Base-by-base conservation (phyloP, 2,329 filamentous ascomycete genomes). In the Fusarium sp. region DNA sequence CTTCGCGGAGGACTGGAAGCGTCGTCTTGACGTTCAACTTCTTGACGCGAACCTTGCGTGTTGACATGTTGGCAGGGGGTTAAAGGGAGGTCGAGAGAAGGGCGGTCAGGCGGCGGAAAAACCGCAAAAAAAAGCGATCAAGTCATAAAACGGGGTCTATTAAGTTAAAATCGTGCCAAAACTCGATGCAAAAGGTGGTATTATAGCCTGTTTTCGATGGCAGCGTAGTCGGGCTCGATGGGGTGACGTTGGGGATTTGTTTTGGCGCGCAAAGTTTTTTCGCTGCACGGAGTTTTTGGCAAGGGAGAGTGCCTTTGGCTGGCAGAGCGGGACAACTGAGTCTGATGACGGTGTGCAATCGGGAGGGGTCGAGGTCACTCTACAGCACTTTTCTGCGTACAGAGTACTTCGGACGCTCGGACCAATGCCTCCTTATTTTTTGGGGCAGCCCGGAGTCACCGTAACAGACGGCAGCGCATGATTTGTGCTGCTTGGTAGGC, bases 1-100 rank as follows among this genome's bases (percentile, higher is more conserved):
- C 88, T 84, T 98, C 95, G 81, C 92, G 90, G 78, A 98, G 88
- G 76, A 99, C 91, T 66, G 91, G 91, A 79, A 98, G 90, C 76
- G 90, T 90, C 80, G 94, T 94, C 86, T 97, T 97, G 78, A 92
- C 90, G 83, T 92, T 96, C 82, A 98, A 89, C 87, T 98, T 98
- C 85, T 94, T 92, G 87, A 93, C 91, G 80, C 92, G 88, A 80
- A 94, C 90, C 83, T 91, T 91, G 82, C 90, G 83, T 79, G 86
- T 88, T 74, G 86, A 87, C 87, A 89, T 89, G 83, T 79, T 84
- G 83, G 79, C 79, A 75, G 76, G 78, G 77, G 76, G 77, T 76
- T 64, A 72, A 81, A 79, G 79, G 75, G 76, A 77, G 76, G 75
- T 77, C 73, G 72, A 76, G 72, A 77, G 74, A 73, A 79, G 77